A percentile compares a stretch with the other conserved stretches of the same genome.
These are phyloP conservation scores for Juglanconis sp. DNA, from an alignment of 2,329 filamentous ascomycete genomes.

Conservation along the genomic window DNA sequence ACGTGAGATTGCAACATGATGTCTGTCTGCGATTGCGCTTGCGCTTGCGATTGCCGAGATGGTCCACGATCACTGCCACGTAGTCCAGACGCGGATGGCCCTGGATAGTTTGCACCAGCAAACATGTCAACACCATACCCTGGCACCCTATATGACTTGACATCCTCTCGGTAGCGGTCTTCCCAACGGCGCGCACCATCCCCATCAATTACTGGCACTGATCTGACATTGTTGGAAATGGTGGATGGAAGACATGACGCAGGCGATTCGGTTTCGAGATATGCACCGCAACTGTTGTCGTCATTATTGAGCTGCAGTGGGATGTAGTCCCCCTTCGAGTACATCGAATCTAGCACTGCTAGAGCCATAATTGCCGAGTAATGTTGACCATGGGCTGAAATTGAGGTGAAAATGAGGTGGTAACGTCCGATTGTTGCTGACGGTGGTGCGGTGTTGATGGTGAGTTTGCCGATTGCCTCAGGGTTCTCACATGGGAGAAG, in stretches of 20 bases:
- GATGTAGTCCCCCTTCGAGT: conserved; percentile 2
- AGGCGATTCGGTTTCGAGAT: background rate
- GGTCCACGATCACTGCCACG: background rate
- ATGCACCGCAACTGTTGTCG: conserved; percentile 4
- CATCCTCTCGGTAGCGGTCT: background rate
- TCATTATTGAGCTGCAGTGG: conserved; percentile 9
- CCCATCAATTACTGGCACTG: background rate
- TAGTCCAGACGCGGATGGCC: background rate
- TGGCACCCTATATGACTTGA: conserved; percentile 1
- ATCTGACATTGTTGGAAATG: background rate
- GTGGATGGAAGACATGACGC: background rate
- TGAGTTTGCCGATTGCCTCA: conserved; percentile 8
- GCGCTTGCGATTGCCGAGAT: background rate
- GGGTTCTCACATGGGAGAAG: conserved; percentile 33
- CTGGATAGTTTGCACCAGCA: background rate
- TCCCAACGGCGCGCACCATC: background rate
- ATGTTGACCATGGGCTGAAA: background rate
- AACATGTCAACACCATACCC: background rate
- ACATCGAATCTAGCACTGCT: conserved; percentile 1
- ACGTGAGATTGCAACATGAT: background rate
- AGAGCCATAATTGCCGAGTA: conserved; percentile 1
- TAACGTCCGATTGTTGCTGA: background rate
- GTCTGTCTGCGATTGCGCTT: conserved; percentile 4
- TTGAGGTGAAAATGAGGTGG: background rate
- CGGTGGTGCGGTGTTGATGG: conserved; percentile 2